These are phyloP conservation scores for Boeremia exigua DNA, from an alignment of 2,329 filamentous ascomycete species.

Conservation along the genomic window DNA sequence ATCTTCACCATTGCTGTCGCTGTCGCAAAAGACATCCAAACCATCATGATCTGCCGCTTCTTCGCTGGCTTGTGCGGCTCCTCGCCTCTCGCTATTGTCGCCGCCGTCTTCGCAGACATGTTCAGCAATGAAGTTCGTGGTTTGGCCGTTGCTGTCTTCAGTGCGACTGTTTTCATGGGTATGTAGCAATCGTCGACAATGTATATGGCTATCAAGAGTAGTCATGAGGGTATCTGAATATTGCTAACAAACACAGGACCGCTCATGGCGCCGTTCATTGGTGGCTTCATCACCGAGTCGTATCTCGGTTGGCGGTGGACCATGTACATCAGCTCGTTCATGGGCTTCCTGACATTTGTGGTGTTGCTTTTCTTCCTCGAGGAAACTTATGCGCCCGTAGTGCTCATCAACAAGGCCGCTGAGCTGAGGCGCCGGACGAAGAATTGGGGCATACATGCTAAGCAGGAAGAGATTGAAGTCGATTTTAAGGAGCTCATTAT, in stretches of 20 bases:
- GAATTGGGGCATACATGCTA: slow-evolving; percentile 69
- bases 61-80: slow-evolving; percentile 62
- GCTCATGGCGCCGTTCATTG: slow-evolving; percentile 60
- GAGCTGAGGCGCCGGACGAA: slow-evolving; percentile 61
- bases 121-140: slow-evolving; percentile 56
- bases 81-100: slow-evolving; percentile 59
- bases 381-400: slow-evolving; percentile 65
- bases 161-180: slow-evolving; percentile 52
- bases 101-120: slow-evolving; percentile 64
- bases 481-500: slow-evolving; percentile 57
- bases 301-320: slow-evolving; percentile 63
- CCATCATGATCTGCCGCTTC: slow-evolving; percentile 60
- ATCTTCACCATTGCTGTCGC: slow-evolving; percentile 59
- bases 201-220: neutral
- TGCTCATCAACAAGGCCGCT: slow-evolving; percentile 62
- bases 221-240: neutral
- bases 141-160: slow-evolving; percentile 56
- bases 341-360: slow-evolving; percentile 60
- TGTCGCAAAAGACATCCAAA: slow-evolving; percentile 60
- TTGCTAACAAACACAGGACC: slow-evolving; percentile 50
- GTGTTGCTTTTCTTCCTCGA: slow-evolving; percentile 61
- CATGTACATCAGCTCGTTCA: slow-evolving; percentile 60
- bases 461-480: slow-evolving; percentile 61
- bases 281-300: slow-evolving; percentile 59
- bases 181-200: neutral